Conservation (phyloP, 352 stramenopile species). For the Globisporangium irregulare region DNA sequence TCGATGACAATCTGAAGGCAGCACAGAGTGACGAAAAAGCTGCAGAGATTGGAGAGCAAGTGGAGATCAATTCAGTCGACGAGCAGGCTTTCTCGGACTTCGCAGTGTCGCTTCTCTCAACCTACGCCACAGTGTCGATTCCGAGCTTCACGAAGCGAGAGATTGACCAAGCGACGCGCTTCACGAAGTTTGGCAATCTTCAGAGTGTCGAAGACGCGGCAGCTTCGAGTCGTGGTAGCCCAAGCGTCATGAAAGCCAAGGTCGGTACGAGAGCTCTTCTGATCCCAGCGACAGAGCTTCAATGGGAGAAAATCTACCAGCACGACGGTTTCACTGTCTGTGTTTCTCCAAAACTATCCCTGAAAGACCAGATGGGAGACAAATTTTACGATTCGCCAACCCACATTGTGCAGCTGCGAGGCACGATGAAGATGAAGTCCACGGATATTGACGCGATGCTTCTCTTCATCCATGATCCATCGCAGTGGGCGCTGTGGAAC, state of each 20-base stretch:
- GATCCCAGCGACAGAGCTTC: conserved; percentile 11
- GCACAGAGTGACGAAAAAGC: neutral
- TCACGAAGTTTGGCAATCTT: conserved; percentile 27
- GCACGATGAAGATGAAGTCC: conserved; percentile 20
- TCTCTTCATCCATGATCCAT: conserved; percentile 24
- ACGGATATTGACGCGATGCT: conserved; percentile 20
- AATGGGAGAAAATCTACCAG: conserved; percentile 18
- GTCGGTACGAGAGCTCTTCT: conserved; percentile 17
- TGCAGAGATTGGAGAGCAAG: neutral
- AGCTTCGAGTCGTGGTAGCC: neutral
- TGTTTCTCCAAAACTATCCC: conserved; percentile 8
- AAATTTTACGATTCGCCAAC: neutral
- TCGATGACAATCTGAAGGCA: neutral
- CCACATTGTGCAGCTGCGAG: conserved; percentile 25
- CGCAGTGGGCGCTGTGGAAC: conserved; percentile 20
- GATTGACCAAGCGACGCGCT: conserved; percentile 28
- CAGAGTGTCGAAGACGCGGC: conserved; percentile 3
- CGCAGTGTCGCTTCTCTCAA: conserved; percentile 24
- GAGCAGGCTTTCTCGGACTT: conserved; percentile 30
- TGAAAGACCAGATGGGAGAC: neutral
- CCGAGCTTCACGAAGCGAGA: conserved; percentile 33
- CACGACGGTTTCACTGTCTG: conserved; percentile 10
- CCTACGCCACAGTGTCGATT: conserved; percentile 28
- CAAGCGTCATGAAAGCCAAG: neutral
- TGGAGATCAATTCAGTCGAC: conserved; percentile 11